phyloP scores from a whole-genome alignment of 495 filamentous ascomycete genomes.

The Penicillium subrubescens region DNA sequence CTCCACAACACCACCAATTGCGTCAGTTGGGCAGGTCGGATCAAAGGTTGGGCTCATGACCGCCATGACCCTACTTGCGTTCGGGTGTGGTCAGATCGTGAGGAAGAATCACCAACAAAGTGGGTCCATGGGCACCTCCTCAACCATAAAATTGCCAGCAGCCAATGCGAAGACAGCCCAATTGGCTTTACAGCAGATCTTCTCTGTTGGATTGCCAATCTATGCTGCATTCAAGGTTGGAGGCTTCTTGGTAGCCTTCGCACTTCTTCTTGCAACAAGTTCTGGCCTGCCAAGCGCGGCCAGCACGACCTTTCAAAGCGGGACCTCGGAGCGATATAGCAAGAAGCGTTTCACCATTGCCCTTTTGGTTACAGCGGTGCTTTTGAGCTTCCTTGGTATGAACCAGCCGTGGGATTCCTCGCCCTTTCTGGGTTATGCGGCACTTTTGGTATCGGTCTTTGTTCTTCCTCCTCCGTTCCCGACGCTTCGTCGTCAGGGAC shows the following conservation, averaged over 20 bases:
- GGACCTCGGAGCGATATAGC: conserved; percentile 23
- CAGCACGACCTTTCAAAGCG: conserved; percentile 7
- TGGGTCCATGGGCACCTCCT: conserved; percentile 7
- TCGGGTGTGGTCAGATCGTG: conserved; percentile 30
- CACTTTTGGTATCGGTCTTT: conserved; percentile 47
- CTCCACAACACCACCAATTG: conserved; percentile 5
- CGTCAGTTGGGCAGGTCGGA: conserved; percentile 15
- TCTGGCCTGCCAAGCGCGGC: conserved; percentile 42
- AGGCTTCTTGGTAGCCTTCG: conserved; percentile 53
- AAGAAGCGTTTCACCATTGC: conserved; percentile 34
- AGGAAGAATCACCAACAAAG: conserved; percentile 13
- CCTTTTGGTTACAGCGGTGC: conserved; percentile 28
- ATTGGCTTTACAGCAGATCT: conserved; percentile 27
- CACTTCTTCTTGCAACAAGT: conserved; percentile 49
- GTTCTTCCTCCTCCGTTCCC: conserved; percentile 46
- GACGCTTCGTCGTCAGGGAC: conserved; percentile 22
- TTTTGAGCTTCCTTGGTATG: conserved; percentile 38
- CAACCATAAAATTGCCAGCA: conserved; percentile 20
- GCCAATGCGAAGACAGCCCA: conserved; percentile 19
- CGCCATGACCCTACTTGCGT: conserved; percentile 31
- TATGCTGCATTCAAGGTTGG: conserved; percentile 60
- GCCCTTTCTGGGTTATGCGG: conserved; percentile 47
- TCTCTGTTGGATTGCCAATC: conserved; percentile 54
- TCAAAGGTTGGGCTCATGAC: conserved; percentile 26
- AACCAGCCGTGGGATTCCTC: conserved; percentile 36